Evolutionary conservation across 2,329 filamentous ascomycete species (phyloP), one percentile per base, ranked within the genome.

Genomic region (Paramyrothecium sp.): DNA sequence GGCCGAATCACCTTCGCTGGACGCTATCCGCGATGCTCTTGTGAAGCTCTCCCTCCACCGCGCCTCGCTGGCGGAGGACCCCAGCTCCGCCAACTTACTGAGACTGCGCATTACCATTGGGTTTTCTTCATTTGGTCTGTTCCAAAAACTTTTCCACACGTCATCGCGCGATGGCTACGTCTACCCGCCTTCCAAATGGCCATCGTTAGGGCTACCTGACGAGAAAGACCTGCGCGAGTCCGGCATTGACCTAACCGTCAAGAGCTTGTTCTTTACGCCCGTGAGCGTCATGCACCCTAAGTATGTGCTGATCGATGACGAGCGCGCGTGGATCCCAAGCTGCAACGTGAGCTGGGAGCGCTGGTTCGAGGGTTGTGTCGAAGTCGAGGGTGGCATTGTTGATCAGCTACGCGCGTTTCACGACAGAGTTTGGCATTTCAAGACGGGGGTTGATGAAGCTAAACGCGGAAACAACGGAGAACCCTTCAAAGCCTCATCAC

Each of bases 241-340:
- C 1, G 85, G 85, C 3, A 81, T 96, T 19, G 83, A 92, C 54
- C 67, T 96, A 34, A 77, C 81, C 0, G 84, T 92, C 56, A 93
- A 92, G 75, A 91, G 87, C 60, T 78, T 94, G 8, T 96, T 96
- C 71, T 86, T 94, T 60, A 77, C 87, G 2, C 91, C 91, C 0
- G 87, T 95, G 58, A 91, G 90, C 65, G 88, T 96, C n/a, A 90
- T 95, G 86, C 91, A 96, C 68, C 89, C 91, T 0, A 96, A 96
- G 66, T 94, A 91, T 63, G 79, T 94, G 41, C 79, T 95, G 16
- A 72, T 94, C 1, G 91, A 96, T 69, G 81, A 88, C 1, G 71
- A 77, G 33, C 79, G 75, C 2, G 89, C 89, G 0, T 88, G 89
- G 65, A 71, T 95, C 11, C 91, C 91, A 0, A 92, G 89, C 64